These are phyloP conservation scores for Coemansia sp. DNA, from an alignment of 192 early-diverging fungal genomes.

Conservation along the genomic window DNA sequence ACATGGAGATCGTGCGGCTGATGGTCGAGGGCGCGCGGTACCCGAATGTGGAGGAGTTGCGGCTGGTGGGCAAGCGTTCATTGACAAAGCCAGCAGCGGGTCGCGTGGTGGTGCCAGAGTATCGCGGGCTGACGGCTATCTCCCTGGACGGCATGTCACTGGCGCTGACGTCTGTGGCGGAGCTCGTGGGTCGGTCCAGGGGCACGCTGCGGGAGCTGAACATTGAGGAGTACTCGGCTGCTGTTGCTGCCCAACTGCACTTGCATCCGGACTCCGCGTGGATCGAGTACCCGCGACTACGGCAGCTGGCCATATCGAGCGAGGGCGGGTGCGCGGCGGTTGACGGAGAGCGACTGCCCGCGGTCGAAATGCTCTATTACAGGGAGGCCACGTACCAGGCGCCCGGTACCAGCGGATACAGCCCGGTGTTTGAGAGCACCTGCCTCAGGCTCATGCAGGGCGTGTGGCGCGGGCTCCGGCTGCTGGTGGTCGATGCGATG, in stretches of 20 bases:
- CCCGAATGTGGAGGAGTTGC: slow-evolving; percentile 2
- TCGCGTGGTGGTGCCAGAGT: not conserved
- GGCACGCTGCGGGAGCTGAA: slow-evolving; percentile 21
- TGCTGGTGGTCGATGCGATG: slow-evolving; percentile 22
- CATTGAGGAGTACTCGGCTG: slow-evolving; percentile 9
- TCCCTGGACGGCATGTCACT: slow-evolving; percentile 15
- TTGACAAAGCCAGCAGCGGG: too few relatives aligned
- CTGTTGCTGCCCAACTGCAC: not conserved
- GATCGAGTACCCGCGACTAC: slow-evolving; percentile 10
- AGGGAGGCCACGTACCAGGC: slow-evolving; percentile 19
- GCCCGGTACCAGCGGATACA: not conserved
- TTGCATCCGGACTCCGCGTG: not conserved
- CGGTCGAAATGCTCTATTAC: slow-evolving; percentile 17
- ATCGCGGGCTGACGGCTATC: slow-evolving; percentile 9
- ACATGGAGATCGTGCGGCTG: not conserved
- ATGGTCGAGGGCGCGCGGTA: not conserved
- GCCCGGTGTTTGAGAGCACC: not conserved
- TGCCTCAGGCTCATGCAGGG: slow-evolving; percentile 3
- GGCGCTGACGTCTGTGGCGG: not conserved
- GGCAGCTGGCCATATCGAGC: slow-evolving; percentile 24
- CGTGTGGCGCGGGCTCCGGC: slow-evolving; percentile 4
- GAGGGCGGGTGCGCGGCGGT: not conserved
- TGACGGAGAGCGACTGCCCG: slow-evolving; percentile 12
- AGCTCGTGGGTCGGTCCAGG: slow-evolving; percentile 7
- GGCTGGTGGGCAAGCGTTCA: slow-evolving; percentile 17